These are phyloP conservation scores for Ochromonas danica DNA, from an alignment of 108 stramenopile species.

Conservation along the genomic window DNA sequence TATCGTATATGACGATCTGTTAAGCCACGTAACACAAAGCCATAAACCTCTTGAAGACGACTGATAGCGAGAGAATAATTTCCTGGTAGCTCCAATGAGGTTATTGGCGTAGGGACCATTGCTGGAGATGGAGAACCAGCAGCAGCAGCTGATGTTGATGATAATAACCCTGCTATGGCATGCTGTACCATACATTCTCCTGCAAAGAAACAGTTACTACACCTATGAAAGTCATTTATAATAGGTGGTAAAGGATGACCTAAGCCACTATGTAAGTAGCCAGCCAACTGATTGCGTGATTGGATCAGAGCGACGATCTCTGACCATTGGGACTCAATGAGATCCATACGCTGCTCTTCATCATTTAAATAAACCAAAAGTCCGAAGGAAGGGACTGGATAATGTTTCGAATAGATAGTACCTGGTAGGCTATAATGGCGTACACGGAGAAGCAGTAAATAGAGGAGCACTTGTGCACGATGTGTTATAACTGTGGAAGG, in stretches of 20 bases:
- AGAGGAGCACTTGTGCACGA: background rate
- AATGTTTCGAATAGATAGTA: too few species aligned
- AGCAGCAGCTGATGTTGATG: too few species aligned
- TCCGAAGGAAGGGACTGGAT: background rate
- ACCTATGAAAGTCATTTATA: background rate
- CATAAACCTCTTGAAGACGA: background rate
- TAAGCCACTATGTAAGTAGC: background rate
- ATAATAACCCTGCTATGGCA: too few species aligned
- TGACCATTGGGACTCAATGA: slow-evolving; percentile 2
- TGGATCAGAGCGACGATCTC: slow-evolving; percentile 22
- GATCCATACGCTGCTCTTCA: background rate
- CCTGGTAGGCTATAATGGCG: too few species aligned
- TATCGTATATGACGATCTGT: background rate
- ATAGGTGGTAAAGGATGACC: slow-evolving; percentile 11
- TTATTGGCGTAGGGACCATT: too few species aligned
- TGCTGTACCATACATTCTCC: slow-evolving; percentile 30
- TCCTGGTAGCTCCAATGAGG: too few species aligned
- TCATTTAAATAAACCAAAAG: slow-evolving; percentile 10
- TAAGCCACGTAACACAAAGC: background rate
- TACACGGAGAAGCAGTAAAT: slow-evolving; percentile 7
- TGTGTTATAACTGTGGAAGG: slow-evolving; percentile 13
- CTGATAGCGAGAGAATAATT: too few species aligned
- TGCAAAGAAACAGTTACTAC: slow-evolving; percentile 2
- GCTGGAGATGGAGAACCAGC: too few species aligned
- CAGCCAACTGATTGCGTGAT: background rate